Percentiles rank a stretch among this genome's conserved stretches.
phyloP scores from a whole-genome alignment of 192 early-diverging fungal species.

The Backusella macrospora region DNA sequence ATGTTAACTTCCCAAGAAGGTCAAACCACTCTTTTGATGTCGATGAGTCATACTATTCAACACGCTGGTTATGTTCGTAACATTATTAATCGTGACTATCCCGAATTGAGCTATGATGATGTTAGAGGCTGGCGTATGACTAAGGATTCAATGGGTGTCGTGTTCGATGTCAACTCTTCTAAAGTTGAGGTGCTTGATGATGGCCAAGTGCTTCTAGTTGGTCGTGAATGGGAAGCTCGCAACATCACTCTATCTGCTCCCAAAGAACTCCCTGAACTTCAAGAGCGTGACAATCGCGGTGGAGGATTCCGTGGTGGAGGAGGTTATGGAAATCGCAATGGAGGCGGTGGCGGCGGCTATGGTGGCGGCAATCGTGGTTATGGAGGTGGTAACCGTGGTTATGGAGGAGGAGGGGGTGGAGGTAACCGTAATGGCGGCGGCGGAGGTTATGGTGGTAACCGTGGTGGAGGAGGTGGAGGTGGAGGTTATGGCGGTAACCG shows the following conservation, averaged over 20 bases:
- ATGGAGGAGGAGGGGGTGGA: slow-evolving; percentile 50
- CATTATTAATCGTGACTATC: slow-evolving; percentile 71
- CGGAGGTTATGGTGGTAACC: background rate
- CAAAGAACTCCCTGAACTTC: slow-evolving; percentile 79
- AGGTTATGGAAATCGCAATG: slow-evolving; percentile 46
- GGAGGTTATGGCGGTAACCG: background rate
- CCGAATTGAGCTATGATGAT: slow-evolving; percentile 73
- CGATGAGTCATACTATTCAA: slow-evolving; percentile 63
- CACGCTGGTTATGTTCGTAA: slow-evolving; percentile 86
- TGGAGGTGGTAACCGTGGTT: slow-evolving; percentile 42
- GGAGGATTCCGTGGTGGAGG: slow-evolving; percentile 46
- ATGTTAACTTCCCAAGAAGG: slow-evolving; percentile 83
- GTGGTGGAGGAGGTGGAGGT: slow-evolving; percentile 9
- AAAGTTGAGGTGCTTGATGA: slow-evolving; percentile 71
- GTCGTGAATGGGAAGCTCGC: slow-evolving; percentile 69
- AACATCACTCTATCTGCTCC: slow-evolving; percentile 74
- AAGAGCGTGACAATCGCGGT: slow-evolving; percentile 49
- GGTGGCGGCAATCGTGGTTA: slow-evolving; percentile 43
- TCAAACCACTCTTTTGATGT: slow-evolving; percentile 79
- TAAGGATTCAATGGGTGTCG: slow-evolving; percentile 78
- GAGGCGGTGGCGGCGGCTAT: slow-evolving; percentile 46
- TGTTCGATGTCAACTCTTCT: slow-evolving; percentile 77
- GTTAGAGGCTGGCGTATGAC: slow-evolving; percentile 82
- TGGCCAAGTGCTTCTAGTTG: slow-evolving; percentile 56
- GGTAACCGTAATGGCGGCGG: slow-evolving; percentile 44